Conservation (phyloP, 1,139 yeast species). For the Citeromyces siamensis region DNA sequence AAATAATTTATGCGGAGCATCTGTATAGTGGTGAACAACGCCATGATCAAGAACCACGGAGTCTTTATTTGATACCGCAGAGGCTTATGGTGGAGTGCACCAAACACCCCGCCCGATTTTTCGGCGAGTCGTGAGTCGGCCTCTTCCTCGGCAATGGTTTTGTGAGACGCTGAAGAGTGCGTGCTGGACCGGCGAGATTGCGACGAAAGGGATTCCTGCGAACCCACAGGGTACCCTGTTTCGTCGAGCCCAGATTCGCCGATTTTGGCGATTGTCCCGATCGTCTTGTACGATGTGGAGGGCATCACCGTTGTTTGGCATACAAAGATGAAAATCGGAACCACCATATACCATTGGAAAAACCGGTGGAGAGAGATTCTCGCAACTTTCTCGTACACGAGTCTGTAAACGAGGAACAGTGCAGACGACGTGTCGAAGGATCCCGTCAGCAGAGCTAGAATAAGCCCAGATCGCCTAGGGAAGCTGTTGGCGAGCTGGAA, state of each 20-base stretch:
- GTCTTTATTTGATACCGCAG: constrained; percentile 54
- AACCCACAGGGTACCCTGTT: constrained; percentile 35
- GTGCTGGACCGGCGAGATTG: constrained; percentile 4
- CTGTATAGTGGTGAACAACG: constrained; percentile 68
- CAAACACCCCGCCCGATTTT: constrained; percentile 68
- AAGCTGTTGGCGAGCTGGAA: constrained; percentile 67
- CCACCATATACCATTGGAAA: constrained; percentile 52
- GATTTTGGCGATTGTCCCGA: constrained; percentile 53
- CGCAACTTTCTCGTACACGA: constrained; percentile 38
- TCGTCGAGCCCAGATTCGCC: constrained; percentile 65
- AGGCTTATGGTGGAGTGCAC: constrained; percentile 62
- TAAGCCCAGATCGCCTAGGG: constrained; percentile 59
- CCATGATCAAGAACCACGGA: constrained; percentile 72
- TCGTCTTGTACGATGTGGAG: constrained; percentile 54
- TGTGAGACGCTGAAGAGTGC: constrained; percentile 17
- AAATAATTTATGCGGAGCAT: constrained; percentile 87
- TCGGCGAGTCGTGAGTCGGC: constrained; percentile 43
- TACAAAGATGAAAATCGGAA: constrained; percentile 60
- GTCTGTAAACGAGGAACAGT: constrained; percentile 52
- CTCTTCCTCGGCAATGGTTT: constrained; percentile 52
- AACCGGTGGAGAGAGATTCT: constrained; percentile 32
- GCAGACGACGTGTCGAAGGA: constrained; percentile 75
- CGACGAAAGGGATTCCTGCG: constrained; percentile 20
- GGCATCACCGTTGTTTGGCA: constrained; percentile 82
- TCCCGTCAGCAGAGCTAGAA: constrained; percentile 63